A percentile compares a stretch with the other conserved stretches of the same genome.
Conservation (phyloP, 2,329 filamentous ascomycete species). For the Penicillium sp. region DNA sequence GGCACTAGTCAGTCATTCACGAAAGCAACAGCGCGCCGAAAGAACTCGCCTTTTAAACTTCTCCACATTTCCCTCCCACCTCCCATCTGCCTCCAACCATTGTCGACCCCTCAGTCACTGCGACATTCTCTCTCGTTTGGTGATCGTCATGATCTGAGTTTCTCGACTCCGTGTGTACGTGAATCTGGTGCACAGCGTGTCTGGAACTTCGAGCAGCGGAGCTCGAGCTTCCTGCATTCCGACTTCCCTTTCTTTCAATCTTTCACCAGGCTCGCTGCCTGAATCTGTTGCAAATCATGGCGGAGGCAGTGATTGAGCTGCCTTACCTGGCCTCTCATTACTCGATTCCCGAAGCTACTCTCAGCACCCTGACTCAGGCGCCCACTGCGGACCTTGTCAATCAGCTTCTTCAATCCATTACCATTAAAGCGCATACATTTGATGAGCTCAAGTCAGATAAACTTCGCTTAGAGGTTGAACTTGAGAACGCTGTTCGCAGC, state of each 20-base stretch:
- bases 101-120: slow-evolving; percentile 1
- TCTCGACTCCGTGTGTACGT: slow-evolving; percentile 23
- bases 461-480: slow-evolving; percentile 81
- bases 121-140: slow-evolving; percentile 1
- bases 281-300: slow-evolving; percentile 44
- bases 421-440: slow-evolving; percentile 73
- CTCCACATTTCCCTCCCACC: background rate
- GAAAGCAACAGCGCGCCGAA: slow-evolving; percentile 13
- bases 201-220: slow-evolving; percentile 4
- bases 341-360: slow-evolving; percentile 52
- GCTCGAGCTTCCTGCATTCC: slow-evolving; percentile 9
- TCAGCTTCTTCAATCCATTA: slow-evolving; percentile 68
- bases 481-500: slow-evolving; percentile 81
- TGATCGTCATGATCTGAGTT: slow-evolving; percentile 19
- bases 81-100: slow-evolving; percentile 2
- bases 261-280: slow-evolving; percentile 1
- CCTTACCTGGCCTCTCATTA: slow-evolving; percentile 58
- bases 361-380: slow-evolving; percentile 52
- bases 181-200: slow-evolving; percentile 18
- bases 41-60: slow-evolving; percentile 12
- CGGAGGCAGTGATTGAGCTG: slow-evolving; percentile 53
- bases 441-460: slow-evolving; percentile 83
- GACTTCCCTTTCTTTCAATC: slow-evolving; percentile 3
- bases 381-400: slow-evolving; percentile 74
- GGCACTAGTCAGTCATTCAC: slow-evolving; percentile 11